Evolutionary conservation across 164 flowering plant genomes (phyloP).

Genomic region (Vitis riparia): DNA sequence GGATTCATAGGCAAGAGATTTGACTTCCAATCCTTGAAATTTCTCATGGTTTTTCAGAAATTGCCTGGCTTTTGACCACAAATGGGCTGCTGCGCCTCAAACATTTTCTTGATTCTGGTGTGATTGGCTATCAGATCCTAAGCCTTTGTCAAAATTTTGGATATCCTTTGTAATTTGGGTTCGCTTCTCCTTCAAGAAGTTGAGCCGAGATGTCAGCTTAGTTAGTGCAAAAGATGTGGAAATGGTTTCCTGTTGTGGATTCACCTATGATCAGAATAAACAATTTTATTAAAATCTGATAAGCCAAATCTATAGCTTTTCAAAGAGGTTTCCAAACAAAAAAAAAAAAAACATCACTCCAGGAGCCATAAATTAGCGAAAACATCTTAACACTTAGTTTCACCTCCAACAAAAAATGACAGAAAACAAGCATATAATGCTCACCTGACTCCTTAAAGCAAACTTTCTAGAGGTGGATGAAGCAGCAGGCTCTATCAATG

Average conservation of each 20-base stretch:
- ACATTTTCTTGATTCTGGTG: constrained; percentile 11
- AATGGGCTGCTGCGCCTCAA: too few species aligned
- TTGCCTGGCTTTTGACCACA: too few species aligned
- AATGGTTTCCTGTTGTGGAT: constrained; percentile 40
- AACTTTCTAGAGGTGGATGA: constrained; percentile 28
- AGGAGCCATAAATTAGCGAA: too few species aligned
- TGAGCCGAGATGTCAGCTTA: constrained; percentile 72
- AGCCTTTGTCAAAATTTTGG: constrained; percentile 42
- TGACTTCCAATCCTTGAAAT: too few species aligned
- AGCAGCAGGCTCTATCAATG: constrained; percentile 7
- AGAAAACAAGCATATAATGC: neutral
- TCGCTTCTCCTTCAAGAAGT: constrained; percentile 76
- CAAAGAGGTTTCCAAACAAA: too few species aligned
- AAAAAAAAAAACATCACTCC: too few species aligned
- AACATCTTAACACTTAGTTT: too few species aligned
- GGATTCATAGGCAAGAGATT: too few species aligned
- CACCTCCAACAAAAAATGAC: too few species aligned
- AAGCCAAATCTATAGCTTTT: too few species aligned
- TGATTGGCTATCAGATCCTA: constrained; percentile 16
- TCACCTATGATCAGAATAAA: too few species aligned
- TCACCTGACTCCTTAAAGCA: constrained; percentile 46
- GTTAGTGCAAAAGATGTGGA: constrained; percentile 63
- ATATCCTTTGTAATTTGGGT: constrained; percentile 66
- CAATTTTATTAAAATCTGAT: neutral
- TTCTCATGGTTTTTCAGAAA: too few species aligned